Base-by-base conservation (phyloP, 179 eudicot species). In the Beta macrorhiza region DNA sequence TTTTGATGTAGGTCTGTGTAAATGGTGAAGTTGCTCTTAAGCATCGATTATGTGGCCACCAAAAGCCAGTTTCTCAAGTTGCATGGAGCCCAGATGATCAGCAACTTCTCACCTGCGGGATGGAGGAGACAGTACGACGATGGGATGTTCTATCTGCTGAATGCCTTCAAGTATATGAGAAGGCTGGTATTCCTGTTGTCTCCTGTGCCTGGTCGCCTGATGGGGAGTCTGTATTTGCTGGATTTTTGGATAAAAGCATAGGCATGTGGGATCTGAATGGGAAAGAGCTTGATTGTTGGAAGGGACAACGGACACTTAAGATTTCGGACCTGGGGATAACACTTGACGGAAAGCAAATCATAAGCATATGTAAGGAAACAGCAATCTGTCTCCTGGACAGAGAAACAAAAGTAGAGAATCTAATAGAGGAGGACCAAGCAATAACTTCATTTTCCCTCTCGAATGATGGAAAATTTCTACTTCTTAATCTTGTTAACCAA, bases 151-250 rank as follows among this genome's bases (percentile, higher is more conserved):
- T 55, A 62, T 83, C 93, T 73, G 95, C 93, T 79, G 86, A 88
- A 80, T 91, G 95, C 72, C 90, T 92, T 32, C 87, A 87, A 83
- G 86, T 90, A 63, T 93, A 90, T 78, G 92, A 91, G 77, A 93
- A 83, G 84, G 79, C 85, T 55, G 89, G 90, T 63, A 67, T 87
- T 68, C 90, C 90, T 79, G 81, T 83, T 56, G 83, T 93, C 25
- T 93, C 97, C 7, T 91, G 95, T 88, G 95, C 89, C 11, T 93
- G 97, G 97, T 85, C 88, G 56, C 91, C 93, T 47, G 91, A 93
- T 87, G 93, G 93, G 20, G 85, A 90, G 72, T 83, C 87, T 62
- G 79, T 91, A 64, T 84, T 88, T 68, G 82, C 89, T 42, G 95
- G 97, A 44, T 76, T 90, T 68, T 82, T 86, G 9, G 95, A 93